Percentiles rank a stretch among this genome's conserved stretches.
These are phyloP conservation scores for Cylindrotheca fusiformis DNA, from an alignment of 108 stramenopile genomes.

Conservation along the genomic window DNA sequence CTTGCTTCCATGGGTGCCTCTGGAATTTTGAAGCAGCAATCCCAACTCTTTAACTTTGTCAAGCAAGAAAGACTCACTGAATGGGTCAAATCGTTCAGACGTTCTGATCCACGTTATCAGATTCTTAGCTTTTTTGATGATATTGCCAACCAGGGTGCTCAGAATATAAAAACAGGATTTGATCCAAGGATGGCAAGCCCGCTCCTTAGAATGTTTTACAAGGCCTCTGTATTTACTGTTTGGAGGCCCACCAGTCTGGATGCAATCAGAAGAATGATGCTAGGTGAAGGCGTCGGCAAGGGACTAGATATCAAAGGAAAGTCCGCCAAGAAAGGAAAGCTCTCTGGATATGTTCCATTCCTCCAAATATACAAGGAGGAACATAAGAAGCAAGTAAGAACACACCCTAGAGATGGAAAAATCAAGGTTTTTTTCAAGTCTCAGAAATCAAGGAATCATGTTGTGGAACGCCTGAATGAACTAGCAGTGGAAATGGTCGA, in stretches of 20 bases:
- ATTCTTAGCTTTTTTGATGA: conserved; percentile 56
- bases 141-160: conserved; percentile 43
- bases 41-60: conserved; percentile 5
- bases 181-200: conserved; percentile 7
- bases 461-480: conserved; percentile 3
- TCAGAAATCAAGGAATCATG: conserved; percentile 17
- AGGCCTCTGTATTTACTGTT: conserved; percentile 51
- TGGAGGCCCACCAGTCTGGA: conserved; percentile 64
- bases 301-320: conserved; percentile 77
- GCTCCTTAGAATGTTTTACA: conserved; percentile 2
- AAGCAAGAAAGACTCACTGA: conserved; percentile 8
- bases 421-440: conserved; percentile 38
- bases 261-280: conserved; percentile 64
- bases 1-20: neutral
- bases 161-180: conserved; percentile 14
- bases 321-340: conserved; percentile 46
- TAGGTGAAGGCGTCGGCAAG: conserved; percentile 57
- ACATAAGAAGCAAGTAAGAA: conserved; percentile 37
- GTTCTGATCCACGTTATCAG: conserved; percentile 56
- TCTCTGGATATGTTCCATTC: conserved; percentile 63
- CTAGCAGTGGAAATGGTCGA: conserved; percentile 15
- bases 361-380: conserved; percentile 57
- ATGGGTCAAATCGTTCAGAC: conserved; percentile 39
- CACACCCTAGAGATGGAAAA: conserved; percentile 22
- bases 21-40: neutral